These are phyloP conservation scores for Glonium stellatum DNA, from an alignment of 495 filamentous ascomycete genomes.

Conservation along the genomic window DNA sequence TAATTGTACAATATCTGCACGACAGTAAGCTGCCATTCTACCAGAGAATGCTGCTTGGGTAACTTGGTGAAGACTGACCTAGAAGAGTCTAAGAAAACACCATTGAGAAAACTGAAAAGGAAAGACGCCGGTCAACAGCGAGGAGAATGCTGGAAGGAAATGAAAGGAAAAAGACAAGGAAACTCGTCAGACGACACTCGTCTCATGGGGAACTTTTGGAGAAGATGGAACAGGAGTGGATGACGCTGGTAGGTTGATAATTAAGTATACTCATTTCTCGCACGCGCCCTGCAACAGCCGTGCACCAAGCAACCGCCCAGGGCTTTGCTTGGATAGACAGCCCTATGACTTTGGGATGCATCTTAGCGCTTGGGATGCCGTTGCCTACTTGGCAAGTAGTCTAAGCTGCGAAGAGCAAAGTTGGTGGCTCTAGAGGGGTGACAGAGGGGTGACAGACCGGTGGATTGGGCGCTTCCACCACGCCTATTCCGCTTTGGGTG, in stretches of 20 bases:
- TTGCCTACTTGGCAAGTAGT: neutral
- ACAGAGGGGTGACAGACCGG: neutral
- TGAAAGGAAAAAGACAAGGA: constrained; percentile 26
- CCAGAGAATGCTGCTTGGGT: neutral
- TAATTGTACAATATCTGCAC: constrained; percentile 25
- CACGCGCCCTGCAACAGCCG: constrained; percentile 16
- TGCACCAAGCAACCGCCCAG: constrained; percentile 27
- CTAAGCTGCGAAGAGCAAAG: neutral
- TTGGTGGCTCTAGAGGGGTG: neutral
- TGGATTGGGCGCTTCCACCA: neutral
- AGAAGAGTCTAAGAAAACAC: constrained; percentile 16
- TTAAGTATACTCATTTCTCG: constrained; percentile 20
- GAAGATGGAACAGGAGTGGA: constrained; percentile 5
- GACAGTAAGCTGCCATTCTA: constrained; percentile 16
- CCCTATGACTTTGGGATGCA: neutral
- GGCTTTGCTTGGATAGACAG: constrained; percentile 13
- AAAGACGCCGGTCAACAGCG: constrained; percentile 23
- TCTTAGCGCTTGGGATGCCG: constrained; percentile 3
- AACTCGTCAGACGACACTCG: constrained; percentile 24
- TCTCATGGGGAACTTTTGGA: constrained; percentile 22
- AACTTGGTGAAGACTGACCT: constrained; percentile 15
- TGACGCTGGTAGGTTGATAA: constrained; percentile 17
- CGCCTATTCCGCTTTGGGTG: neutral
- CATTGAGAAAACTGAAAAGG: constrained; percentile 18
- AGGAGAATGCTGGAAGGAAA: constrained; percentile 20